phyloP scores from a whole-genome alignment of 2,329 filamentous ascomycete genomes.

The Thelonectria olida region DNA sequence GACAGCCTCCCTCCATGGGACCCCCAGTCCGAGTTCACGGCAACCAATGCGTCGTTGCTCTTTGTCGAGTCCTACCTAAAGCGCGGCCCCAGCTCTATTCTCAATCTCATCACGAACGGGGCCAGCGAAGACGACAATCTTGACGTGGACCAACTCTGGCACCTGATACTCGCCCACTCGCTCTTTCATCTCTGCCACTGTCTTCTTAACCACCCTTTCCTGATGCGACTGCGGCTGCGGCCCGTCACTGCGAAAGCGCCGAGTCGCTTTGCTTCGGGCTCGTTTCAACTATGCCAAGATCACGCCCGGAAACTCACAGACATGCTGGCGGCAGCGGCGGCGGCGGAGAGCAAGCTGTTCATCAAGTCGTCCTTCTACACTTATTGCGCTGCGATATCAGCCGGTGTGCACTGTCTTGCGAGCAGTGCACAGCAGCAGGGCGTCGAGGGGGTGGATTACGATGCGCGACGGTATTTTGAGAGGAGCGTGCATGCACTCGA shows the following conservation, averaged over 20 bases:
- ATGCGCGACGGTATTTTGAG: constrained; percentile 14
- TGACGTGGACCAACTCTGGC: constrained; percentile 15
- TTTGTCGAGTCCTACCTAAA: constrained; percentile 21
- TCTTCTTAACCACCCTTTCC: constrained; percentile 60
- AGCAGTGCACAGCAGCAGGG: constrained; percentile 12
- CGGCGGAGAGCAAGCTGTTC: constrained; percentile 1
- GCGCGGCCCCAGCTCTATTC: not conserved
- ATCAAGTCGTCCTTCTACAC: constrained; percentile 23
- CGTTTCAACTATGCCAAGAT: constrained; percentile 4
- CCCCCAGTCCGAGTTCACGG: constrained; percentile 22
- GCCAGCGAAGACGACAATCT: constrained; percentile 2
- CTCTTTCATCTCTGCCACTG: constrained; percentile 44
- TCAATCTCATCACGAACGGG: constrained; percentile 17
- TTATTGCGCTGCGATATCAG: constrained; percentile 21
- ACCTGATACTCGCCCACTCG: constrained; percentile 23
- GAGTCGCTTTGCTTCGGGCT: constrained; percentile 9
- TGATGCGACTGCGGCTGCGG: constrained; percentile 55
- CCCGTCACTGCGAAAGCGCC: constrained; percentile 14
- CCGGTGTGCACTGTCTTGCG: constrained; percentile 24
- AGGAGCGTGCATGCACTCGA: constrained; percentile 5
- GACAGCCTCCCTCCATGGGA: constrained; percentile 23
- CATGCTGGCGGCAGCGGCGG: constrained; percentile 5
- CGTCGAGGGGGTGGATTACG: constrained; percentile 12
- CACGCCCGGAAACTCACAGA: constrained; percentile 18
- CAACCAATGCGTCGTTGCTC: constrained; percentile 20